Percentiles rank a stretch among this genome's conserved stretches.
phyloP scores from a whole-genome alignment of 2,329 filamentous ascomycete genomes.

The Claviceps paspali region DNA sequence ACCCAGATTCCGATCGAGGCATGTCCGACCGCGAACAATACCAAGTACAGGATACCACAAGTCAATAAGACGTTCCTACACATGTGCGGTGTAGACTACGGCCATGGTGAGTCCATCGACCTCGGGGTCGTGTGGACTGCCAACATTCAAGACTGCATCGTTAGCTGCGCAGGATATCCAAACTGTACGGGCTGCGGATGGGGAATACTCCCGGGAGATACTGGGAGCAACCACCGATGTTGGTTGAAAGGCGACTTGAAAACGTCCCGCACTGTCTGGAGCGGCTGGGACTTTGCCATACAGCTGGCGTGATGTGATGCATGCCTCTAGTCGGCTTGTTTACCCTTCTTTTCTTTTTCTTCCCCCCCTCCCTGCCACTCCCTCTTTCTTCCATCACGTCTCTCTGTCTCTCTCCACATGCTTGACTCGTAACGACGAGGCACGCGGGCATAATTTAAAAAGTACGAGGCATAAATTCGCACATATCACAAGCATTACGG shows the following conservation, averaged over 20 bases:
- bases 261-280: constrained; percentile 15
- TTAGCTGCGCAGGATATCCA: constrained; percentile 24
- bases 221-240: constrained; percentile 23
- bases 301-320: constrained; percentile 8
- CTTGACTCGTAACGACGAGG: no score
- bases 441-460: no score
- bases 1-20: constrained; percentile 13
- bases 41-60: constrained; percentile 25
- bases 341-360: no score
- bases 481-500: no score
- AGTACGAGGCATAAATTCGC: no score
- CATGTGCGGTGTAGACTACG: constrained; percentile 31
- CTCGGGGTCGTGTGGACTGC: constrained; percentile 20
- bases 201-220: constrained; percentile 27
- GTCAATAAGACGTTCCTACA: constrained; percentile 24
- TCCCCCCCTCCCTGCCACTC: no score
- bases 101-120: constrained; percentile 18
- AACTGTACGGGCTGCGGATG: constrained; percentile 29
- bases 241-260: constrained; percentile 27
- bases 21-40: constrained; percentile 29
- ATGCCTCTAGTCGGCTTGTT: no score
- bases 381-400: no score
- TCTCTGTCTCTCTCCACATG: no score
- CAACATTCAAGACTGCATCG: constrained; percentile 28
- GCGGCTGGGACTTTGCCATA: constrained; percentile 29